A percentile compares a stretch with the other conserved stretches of the same genome.
These are phyloP conservation scores for Sarocladium oryzae DNA, from an alignment of 2,329 filamentous ascomycete species.

Conservation along the genomic window DNA sequence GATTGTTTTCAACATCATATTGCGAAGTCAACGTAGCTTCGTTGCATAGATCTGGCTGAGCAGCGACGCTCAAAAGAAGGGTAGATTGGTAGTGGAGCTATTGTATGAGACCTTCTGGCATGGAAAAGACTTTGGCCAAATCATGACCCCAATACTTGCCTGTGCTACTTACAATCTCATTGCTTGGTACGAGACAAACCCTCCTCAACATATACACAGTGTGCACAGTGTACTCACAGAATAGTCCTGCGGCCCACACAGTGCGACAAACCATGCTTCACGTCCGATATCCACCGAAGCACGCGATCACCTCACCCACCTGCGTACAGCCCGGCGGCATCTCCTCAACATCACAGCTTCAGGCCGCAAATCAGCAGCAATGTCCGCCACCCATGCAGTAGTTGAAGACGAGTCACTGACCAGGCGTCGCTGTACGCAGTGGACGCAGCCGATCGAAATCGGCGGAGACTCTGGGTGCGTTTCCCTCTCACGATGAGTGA, in stretches of 20 bases:
- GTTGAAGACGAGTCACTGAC: constrained; percentile 6
- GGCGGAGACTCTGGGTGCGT: background rate
- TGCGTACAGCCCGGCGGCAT: background rate
- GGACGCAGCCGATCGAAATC: constrained; percentile 3
- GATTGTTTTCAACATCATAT: no score
- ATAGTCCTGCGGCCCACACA: background rate
- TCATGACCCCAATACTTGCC: no score
- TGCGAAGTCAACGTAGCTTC: no score
- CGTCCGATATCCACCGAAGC: background rate
- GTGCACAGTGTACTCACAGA: background rate
- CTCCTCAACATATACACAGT: background rate
- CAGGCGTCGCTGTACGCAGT: constrained; percentile 1
- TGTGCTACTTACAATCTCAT: no score
- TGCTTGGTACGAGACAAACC: no score
- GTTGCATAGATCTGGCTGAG: no score
- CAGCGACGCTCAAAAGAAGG: no score
- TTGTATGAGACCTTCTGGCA: no score
- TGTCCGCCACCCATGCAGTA: background rate
- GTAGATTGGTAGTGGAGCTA: no score
- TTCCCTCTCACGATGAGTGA: no score
- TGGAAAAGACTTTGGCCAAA: no score
- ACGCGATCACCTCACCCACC: background rate
- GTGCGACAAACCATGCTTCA: background rate
- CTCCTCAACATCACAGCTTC: background rate
- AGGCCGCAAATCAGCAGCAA: no score